These are phyloP conservation scores for Neospermospora avenae DNA, from an alignment of 2,329 filamentous ascomycete genomes.

Conservation along the genomic window DNA sequence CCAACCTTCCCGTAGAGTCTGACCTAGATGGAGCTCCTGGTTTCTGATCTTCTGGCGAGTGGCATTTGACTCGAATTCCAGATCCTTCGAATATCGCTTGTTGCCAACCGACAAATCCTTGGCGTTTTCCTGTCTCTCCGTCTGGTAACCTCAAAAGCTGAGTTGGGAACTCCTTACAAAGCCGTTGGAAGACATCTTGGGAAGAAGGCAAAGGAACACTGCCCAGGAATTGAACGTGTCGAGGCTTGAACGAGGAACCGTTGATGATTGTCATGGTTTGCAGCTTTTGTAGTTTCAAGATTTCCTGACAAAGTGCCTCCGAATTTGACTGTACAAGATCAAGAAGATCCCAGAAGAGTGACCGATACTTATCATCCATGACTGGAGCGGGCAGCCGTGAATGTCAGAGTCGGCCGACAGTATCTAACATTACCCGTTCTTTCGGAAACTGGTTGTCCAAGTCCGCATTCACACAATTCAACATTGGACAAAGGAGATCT, in stretches of 20 bases:
- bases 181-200: constrained; percentile 35
- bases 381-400: background rate
- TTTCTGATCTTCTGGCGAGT: constrained; percentile 7
- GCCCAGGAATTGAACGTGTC: constrained; percentile 34
- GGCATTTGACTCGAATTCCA: constrained; percentile 6
- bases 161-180: constrained; percentile 31
- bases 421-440: background rate
- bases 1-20: background rate
- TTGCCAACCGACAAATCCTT: constrained; percentile 37
- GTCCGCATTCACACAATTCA: background rate
- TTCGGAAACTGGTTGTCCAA: background rate
- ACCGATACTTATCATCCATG: background rate
- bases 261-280: background rate
- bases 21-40: background rate
- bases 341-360: background rate
- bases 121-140: constrained; percentile 39
- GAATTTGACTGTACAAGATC: too few species aligned
- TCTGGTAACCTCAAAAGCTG: constrained; percentile 41
- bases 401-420: background rate
- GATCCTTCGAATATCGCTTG: constrained; percentile 30
- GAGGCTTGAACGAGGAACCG: background rate
- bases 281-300: background rate
- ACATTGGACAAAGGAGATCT: background rate
- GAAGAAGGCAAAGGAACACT: constrained; percentile 37
- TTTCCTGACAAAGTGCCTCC: background rate